phyloP scores from a whole-genome alignment of 805 yeast species.

The Saccharomyces mikatae region DNA sequence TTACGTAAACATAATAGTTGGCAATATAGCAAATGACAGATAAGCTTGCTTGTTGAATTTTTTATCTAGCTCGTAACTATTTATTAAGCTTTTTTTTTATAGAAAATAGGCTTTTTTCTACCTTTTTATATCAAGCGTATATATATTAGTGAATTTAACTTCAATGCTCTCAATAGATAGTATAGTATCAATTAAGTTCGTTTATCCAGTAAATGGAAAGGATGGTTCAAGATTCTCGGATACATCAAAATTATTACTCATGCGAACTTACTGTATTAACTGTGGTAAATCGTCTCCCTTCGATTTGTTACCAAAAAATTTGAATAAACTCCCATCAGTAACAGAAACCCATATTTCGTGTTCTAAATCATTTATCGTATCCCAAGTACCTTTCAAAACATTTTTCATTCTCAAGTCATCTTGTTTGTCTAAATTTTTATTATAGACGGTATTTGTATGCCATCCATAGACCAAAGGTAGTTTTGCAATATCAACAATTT shows the following conservation, averaged over 20 bases:
- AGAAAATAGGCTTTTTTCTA: no score
- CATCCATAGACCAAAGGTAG: slow-evolving; percentile 31
- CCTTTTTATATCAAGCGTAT: not conserved
- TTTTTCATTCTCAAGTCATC: slow-evolving; percentile 28
- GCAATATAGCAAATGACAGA: not conserved
- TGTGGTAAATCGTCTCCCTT: not conserved
- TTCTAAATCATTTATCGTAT: slow-evolving; percentile 27
- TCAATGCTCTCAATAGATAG: not conserved
- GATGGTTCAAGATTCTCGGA: not conserved
- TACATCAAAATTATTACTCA: not conserved
- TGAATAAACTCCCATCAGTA: not conserved
- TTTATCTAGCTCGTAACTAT: not conserved
- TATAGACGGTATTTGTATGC: slow-evolving; percentile 35
- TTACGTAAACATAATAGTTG: not conserved
- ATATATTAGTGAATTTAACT: not conserved
- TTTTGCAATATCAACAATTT: slow-evolving; percentile 21
- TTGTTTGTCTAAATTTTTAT: slow-evolving; percentile 35
- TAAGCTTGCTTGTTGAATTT: not conserved
- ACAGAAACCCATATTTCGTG: slow-evolving; percentile 21
- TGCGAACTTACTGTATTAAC: not conserved
- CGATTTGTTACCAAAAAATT: not conserved
- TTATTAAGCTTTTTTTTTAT: not conserved
- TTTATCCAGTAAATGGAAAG: not conserved
- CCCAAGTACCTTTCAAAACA: slow-evolving; percentile 28
- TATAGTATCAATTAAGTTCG: not conserved